phyloP scores from a whole-genome alignment of 2,329 filamentous ascomycete species.

The Talaromyces sp. region DNA sequence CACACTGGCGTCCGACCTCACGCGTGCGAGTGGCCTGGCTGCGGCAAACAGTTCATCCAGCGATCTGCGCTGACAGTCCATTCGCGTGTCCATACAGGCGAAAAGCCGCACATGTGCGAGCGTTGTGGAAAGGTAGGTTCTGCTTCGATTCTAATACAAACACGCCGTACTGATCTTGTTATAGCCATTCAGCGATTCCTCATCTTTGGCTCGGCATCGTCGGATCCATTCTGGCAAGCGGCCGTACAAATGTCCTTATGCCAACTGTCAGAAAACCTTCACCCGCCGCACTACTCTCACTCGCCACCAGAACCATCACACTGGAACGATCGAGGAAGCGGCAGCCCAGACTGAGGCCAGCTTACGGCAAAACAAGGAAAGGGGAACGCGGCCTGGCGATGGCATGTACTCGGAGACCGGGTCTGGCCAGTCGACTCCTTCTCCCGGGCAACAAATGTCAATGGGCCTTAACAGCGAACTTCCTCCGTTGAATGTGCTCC shows the following conservation, averaged over 20 bases:
- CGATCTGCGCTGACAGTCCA: conserved; percentile 93
- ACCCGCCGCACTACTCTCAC: conserved; percentile 92
- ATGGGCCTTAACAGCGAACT: conserved; percentile 76
- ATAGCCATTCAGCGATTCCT: conserved; percentile 93
- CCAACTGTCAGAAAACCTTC: conserved; percentile 97
- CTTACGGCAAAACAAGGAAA: conserved; percentile 54
- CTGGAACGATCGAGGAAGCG: conserved; percentile 89
- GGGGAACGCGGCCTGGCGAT: conserved; percentile 30
- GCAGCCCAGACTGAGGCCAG: conserved; percentile 83
- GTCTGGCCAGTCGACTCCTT: conserved; percentile 61
- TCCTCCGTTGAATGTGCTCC: conserved; percentile 63
- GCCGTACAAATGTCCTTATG: conserved; percentile 95
- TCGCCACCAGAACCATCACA: conserved; percentile 92
- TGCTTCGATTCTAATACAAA: neutral
- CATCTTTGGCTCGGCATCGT: conserved; percentile 85
- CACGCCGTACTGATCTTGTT: neutral
- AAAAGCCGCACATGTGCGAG: conserved; percentile 98
- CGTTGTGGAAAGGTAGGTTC: conserved; percentile 81
- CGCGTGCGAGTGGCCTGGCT: conserved; percentile 81
- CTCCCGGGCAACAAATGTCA: conserved; percentile 73
- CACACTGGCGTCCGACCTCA: conserved; percentile 89
- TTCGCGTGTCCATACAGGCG: conserved; percentile 89
- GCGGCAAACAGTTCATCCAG: conserved; percentile 96
- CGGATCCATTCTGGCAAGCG: conserved; percentile 93
- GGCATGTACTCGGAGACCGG: conserved; percentile 39